Percentiles rank a stretch among this genome's conserved stretches.
These are phyloP conservation scores for Cydonia oblonga DNA, from an alignment of 331 rosid species.

Conservation along the genomic window DNA sequence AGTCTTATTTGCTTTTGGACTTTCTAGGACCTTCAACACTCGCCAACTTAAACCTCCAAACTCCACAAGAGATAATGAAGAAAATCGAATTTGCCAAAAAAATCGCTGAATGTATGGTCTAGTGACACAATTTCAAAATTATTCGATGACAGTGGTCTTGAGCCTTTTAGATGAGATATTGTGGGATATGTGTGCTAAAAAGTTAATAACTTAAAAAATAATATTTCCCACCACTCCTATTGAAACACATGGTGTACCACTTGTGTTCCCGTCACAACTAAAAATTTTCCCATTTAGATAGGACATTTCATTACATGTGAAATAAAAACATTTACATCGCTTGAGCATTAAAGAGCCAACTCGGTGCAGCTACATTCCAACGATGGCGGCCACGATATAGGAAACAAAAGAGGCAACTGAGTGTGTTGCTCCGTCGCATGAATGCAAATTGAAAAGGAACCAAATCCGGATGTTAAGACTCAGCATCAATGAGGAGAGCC, in stretches of 20 bases:
- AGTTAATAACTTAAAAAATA: no score
- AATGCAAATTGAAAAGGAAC: no score
- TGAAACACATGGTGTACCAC: no score
- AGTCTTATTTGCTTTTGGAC: not conserved
- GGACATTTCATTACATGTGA: not conserved
- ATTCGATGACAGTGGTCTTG: not conserved
- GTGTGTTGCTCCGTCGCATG: not conserved
- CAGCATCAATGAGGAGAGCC: conserved; percentile 34
- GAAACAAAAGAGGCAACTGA: not conserved
- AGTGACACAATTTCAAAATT: not conserved
- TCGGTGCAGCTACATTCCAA: not conserved
- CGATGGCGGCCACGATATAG: not conserved
- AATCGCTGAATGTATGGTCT: no score
- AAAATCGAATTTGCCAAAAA: not conserved
- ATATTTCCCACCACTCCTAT: no score
- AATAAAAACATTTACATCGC: not conserved
- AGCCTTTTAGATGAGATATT: no score
- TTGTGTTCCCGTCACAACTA: no score
- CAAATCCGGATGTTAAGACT: not conserved
- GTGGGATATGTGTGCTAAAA: no score
- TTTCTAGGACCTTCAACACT: not conserved
- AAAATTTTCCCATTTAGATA: no score
- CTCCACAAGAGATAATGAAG: not conserved
- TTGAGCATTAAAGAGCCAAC: not conserved
- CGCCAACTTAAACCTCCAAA: not conserved